Base-by-base conservation (phyloP, 495 filamentous ascomycete genomes). In the Annulohypoxylon maeteangense region DNA sequence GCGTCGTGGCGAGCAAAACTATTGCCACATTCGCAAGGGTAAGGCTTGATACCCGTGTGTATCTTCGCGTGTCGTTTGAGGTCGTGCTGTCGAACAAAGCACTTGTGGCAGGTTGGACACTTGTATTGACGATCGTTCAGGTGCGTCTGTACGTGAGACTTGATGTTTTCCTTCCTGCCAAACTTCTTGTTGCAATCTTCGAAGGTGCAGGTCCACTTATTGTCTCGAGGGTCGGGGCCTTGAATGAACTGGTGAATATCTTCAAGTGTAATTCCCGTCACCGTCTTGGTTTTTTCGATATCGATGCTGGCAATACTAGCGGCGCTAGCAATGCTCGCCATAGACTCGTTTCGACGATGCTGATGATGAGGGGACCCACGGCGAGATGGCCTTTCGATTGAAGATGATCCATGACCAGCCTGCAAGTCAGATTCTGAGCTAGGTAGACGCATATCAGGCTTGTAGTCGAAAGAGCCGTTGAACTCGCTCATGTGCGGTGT, bases 51-150 rank as follows among this genome's bases (percentile, higher is more conserved):
- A 38, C 93, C 93, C 18, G 90, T 94, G 80, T 99, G 95, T 60
- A 98, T 98, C 81, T 97, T 97, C 71, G 93, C 89, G 76, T 99
- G 95, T 20, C 95, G 90, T 80, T 98, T 99, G 62, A 98, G 88
- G 76, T 99, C 95, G 76, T 99, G 96, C 67, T 95, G 94, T 25
- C 95, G 90, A 65, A 98, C 96, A 74, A 99, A 99, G 78, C 92
- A 93, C 78, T 98, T 98, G 23, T 89, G 84, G 80, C 95, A 99
- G 22, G 90, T 87, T 54, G 92, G 90, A 77, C 95, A 99, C 74
- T 90, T 88, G 81, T 90, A 99, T 76, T 97, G 96, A 29, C 96
- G 87, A 70, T 98, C 96, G 68, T 94, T 94, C 60, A 99, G 90
- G 76, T 99, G 95, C 0, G 95, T 98, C 79, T 99, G 95, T 45